Conservation (phyloP, 2,329 filamentous ascomycete species). For the Fusarium pseudocircinatum region DNA sequence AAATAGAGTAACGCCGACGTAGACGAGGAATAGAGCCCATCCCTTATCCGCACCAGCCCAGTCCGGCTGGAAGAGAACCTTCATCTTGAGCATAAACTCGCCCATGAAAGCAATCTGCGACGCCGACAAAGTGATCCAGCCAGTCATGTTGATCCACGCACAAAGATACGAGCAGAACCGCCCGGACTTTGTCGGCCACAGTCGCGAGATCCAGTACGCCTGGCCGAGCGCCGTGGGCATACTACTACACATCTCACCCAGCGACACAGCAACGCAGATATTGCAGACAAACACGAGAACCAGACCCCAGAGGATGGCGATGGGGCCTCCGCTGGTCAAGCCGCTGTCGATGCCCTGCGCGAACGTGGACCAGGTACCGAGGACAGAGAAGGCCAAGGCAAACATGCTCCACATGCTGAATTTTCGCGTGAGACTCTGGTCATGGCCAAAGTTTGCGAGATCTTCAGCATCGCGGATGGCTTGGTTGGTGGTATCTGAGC, state of each 20-base stretch:
- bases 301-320: slow-evolving; percentile 65
- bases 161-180: slow-evolving; percentile 65
- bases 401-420: slow-evolving; percentile 67
- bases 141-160: slow-evolving; percentile 69
- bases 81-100: slow-evolving; percentile 66
- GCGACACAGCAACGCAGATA: slow-evolving; percentile 62
- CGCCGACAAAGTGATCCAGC: slow-evolving; percentile 66
- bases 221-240: slow-evolving; percentile 70
- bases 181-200: slow-evolving; percentile 52
- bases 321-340: slow-evolving; percentile 63
- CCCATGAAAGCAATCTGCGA: slow-evolving; percentile 68
- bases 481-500: slow-evolving; percentile 38
- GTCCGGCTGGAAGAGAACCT: slow-evolving; percentile 60
- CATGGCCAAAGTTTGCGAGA: slow-evolving; percentile 54
- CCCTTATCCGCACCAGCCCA: slow-evolving; percentile 57
- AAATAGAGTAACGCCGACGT: slow-evolving; percentile 58
- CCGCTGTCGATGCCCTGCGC: slow-evolving; percentile 60
- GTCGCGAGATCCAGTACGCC: slow-evolving; percentile 61
- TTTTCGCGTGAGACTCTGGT: slow-evolving; percentile 54
- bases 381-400: slow-evolving; percentile 64
- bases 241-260: slow-evolving; percentile 65
- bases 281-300: slow-evolving; percentile 63
- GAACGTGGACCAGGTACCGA: slow-evolving; percentile 68
- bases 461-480: slow-evolving; percentile 50
- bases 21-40: slow-evolving; percentile 66